Evolutionary conservation across 2,329 filamentous ascomycete species (phyloP), one percentile per base, ranked within the genome.

Genomic region (Cladosporium colombiae): DNA sequence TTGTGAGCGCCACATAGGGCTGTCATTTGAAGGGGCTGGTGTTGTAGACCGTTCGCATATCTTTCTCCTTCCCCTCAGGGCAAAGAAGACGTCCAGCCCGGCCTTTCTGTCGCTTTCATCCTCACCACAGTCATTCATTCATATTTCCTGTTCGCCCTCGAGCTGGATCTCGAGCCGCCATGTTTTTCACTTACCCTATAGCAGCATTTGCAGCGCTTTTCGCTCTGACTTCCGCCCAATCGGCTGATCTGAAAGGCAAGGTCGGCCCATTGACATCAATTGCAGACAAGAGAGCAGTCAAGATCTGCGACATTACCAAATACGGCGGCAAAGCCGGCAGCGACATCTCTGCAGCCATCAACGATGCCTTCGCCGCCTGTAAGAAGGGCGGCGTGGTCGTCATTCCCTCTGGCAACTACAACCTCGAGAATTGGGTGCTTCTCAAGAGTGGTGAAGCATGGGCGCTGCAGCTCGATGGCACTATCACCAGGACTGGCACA

Each of bases 311-410:
- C 70, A 82, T 86, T 40, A 77, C 83, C 61, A 74, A 82, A 67
- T 85, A 86, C 69, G 84, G 84, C 14, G 84, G 78, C 10, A 78
- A 78, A 31, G 83, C 84, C 1, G 82, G 83, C 71, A 83, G 82
- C 5, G 84, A 86, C 69, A 73, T 86, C 27, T 82, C 83, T 0
- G 75, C 80, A 2, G 77, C 84, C 11, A 76, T 86, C 16, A 74
- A 75, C 8, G 76, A 77, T 21, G 85, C 84, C 3, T 85, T 81
- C 70, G 78, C 74, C 2, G 84, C 78, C 21, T 86, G 84, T 77
- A 82, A 81, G 65, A 70, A 74, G 11, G 83, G 84, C 8, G 84
- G 84, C 44, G 77, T 82, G 3, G 80, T 85, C 18, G 79, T 84
- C 40, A 79, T 85, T 53, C 83, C 83, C 0, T 66, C 76, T 16